These are phyloP conservation scores for Wickerhamomyces sp. DNA, from an alignment of 1,139 yeast species.

Conservation along the genomic window DNA sequence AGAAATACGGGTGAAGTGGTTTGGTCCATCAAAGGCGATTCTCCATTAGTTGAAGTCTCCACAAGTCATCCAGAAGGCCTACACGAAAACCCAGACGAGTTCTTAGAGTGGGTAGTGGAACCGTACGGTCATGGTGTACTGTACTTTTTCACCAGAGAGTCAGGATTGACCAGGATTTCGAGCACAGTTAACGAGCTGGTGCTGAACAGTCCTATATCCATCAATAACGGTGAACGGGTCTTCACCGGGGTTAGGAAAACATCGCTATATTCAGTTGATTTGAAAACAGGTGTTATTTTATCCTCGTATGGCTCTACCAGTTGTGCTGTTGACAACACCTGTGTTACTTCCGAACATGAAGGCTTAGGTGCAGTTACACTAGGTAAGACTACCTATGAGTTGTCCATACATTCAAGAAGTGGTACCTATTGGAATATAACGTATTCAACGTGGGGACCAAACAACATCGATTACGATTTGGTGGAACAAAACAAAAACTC, in stretches of 20 bases:
- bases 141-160: slow-evolving; percentile 75
- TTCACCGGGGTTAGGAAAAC: slow-evolving; percentile 85
- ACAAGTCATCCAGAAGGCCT: slow-evolving; percentile 16
- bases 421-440: slow-evolving; percentile 81
- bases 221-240: slow-evolving; percentile 77
- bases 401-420: slow-evolving; percentile 61
- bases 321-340: slow-evolving; percentile 4
- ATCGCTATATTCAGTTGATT: slow-evolving; percentile 68
- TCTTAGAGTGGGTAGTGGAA: slow-evolving; percentile 76
- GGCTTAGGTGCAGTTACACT: slow-evolving; percentile 26
- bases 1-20: slow-evolving; percentile 69
- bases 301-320: slow-evolving; percentile 55
- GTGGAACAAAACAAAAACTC: slow-evolving; percentile 46
- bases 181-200: slow-evolving; percentile 77
- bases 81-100: slow-evolving; percentile 19
- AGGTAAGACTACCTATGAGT: slow-evolving; percentile 45
- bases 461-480: slow-evolving; percentile 73
- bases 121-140: slow-evolving; percentile 84
- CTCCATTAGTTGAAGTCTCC: slow-evolving; percentile 25
- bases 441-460: slow-evolving; percentile 90
- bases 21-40: slow-evolving; percentile 65
- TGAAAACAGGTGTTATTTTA: slow-evolving; percentile 71
- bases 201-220: slow-evolving; percentile 74
- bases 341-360: slow-evolving; percentile 10
- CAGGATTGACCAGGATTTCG: slow-evolving; percentile 78